These are phyloP conservation scores for Echinochloa phyllopogon DNA, from an alignment of 176 grass and related monocot species.

Conservation along the genomic window DNA sequence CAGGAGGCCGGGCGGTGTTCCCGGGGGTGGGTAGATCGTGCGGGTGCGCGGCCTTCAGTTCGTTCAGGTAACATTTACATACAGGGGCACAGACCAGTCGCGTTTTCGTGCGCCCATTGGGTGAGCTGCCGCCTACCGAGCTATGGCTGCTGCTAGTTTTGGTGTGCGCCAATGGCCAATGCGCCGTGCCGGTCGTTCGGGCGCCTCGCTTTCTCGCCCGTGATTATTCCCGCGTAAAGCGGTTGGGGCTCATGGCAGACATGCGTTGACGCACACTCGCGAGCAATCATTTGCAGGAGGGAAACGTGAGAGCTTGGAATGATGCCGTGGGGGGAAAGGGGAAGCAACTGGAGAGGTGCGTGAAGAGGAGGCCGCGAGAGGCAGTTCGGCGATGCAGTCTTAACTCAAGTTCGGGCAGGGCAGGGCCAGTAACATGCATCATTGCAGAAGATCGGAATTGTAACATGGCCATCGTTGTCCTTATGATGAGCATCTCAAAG, in stretches of 20 bases:
- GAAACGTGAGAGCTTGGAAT: neutral
- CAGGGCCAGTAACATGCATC: neutral
- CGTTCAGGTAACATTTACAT: neutral
- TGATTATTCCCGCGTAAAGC: slow-evolving; percentile 9
- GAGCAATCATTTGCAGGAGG: slow-evolving; percentile 13
- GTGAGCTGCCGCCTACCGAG: neutral
- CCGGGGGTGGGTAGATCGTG: neutral
- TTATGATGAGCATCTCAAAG: neutral
- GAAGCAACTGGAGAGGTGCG: neutral
- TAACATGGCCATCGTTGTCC: neutral
- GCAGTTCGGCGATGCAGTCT: neutral
- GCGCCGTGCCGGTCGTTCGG: neutral
- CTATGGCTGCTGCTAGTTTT: neutral
- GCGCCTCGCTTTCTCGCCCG: neutral
- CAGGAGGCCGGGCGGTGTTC: neutral
- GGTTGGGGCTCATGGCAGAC: slow-evolving; percentile 15
- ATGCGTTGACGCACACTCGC: neutral
- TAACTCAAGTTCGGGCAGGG: neutral
- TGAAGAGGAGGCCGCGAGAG: neutral
- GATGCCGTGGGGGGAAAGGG: neutral
- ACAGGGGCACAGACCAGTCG: too few species aligned
- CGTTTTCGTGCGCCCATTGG: neutral
- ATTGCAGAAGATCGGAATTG: neutral
- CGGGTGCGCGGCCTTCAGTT: neutral
- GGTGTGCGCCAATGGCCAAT: neutral